phyloP scores from a whole-genome alignment of 805 yeast genomes.

The Metschnikowia gruessii region DNA sequence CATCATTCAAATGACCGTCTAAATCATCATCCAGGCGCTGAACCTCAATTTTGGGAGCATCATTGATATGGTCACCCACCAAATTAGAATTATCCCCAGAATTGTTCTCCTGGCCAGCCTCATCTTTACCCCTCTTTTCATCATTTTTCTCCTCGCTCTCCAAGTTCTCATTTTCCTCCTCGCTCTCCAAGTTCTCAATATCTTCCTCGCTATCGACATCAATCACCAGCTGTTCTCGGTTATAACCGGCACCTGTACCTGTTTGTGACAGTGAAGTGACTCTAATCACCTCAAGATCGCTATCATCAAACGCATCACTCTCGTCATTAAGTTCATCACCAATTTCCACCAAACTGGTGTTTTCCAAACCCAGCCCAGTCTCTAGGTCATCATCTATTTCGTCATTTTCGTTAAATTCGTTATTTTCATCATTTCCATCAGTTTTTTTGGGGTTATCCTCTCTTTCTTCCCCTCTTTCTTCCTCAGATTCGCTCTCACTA shows the following conservation, averaged over 20 bases:
- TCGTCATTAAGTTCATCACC: constrained; percentile 3
- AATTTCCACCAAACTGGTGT: neutral
- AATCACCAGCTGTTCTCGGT: constrained; percentile 7
- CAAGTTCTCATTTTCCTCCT: constrained; percentile 25
- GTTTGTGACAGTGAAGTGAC: neutral
- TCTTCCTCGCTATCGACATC: constrained; percentile 26
- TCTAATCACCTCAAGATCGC: constrained; percentile 10
- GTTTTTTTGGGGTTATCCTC: neutral
- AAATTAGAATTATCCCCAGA: neutral
- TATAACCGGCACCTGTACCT: neutral
- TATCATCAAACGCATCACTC: neutral
- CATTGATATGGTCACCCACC: neutral
- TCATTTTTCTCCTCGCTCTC: constrained; percentile 20
- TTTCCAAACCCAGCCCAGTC: neutral
- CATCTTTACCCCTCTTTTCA: neutral
- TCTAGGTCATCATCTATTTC: too few relatives aligned
- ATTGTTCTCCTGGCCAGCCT: too few relatives aligned
- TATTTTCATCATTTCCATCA: neutral
- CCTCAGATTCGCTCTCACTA: constrained; percentile 1
- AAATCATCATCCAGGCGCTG: neutral
- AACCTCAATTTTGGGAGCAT: neutral
- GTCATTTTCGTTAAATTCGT: neutral
- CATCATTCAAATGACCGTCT: too few relatives aligned
- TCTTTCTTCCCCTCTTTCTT: neutral
- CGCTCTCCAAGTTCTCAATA: constrained; percentile 27